phyloP scores from a whole-genome alignment of 148 eudicot species.

The Pouteria glomerata region DNA sequence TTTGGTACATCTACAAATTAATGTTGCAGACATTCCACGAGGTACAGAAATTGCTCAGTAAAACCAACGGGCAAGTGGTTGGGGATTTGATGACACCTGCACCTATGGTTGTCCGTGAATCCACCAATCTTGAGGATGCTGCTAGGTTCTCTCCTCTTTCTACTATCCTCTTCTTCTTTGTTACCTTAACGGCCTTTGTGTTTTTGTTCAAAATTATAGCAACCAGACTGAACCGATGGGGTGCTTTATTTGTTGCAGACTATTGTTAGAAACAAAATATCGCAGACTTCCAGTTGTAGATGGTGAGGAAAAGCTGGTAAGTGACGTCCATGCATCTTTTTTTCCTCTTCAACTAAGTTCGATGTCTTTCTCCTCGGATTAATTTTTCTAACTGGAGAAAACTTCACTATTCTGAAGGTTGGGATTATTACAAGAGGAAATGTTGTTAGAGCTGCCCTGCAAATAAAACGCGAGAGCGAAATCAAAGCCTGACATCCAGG shows the following conservation, averaged over 20 bases:
- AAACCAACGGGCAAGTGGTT: slow-evolving; percentile 77
- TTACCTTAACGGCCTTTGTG: no score
- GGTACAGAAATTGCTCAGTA: slow-evolving; percentile 69
- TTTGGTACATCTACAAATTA: background rate
- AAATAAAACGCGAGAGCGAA: slow-evolving; percentile 53
- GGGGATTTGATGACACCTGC: slow-evolving; percentile 93
- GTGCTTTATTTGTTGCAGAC: slow-evolving; percentile 36
- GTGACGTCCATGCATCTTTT: background rate
- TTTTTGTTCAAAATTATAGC: no score
- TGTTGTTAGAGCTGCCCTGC: slow-evolving; percentile 85
- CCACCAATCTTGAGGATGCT: slow-evolving; percentile 95
- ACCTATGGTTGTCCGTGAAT: slow-evolving; percentile 69
- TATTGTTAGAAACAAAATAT: slow-evolving; percentile 74
- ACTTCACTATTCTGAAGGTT: slow-evolving; percentile 40
- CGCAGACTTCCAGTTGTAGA: slow-evolving; percentile 90
- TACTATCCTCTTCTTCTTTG: background rate
- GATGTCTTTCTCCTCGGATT: background rate
- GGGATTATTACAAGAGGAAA: slow-evolving; percentile 96
- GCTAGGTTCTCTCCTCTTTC: slow-evolving; percentile 48
- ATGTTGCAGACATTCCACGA: slow-evolving; percentile 75
- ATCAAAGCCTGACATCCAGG: slow-evolving; percentile 26
- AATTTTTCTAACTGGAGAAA: background rate
- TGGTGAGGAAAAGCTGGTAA: slow-evolving; percentile 60
- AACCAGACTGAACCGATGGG: no score
- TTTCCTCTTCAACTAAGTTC: background rate